A percentile compares a stretch with the other conserved stretches of the same genome.
Evolutionary conservation across 2,329 filamentous ascomycete genomes (phyloP).

Genomic region (Colletotrichum graminicola): DNA sequence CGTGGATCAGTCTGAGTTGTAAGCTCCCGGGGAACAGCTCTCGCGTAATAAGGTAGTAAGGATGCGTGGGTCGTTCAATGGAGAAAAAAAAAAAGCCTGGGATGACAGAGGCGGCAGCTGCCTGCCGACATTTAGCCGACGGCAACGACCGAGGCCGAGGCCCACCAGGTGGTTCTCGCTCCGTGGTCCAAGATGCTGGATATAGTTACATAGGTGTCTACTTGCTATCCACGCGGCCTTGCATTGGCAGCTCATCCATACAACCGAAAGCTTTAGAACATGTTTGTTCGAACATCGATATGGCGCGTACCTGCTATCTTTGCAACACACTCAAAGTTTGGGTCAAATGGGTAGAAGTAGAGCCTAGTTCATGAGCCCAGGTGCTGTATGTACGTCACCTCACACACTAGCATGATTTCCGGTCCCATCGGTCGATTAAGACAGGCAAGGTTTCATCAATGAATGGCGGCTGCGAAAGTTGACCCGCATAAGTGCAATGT

Average conservation of each 20-base stretch:
- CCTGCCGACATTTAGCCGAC: slow-evolving; percentile 37
- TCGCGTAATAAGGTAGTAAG: slow-evolving; percentile 6
- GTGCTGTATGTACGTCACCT: neutral
- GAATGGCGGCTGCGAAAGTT: neutral
- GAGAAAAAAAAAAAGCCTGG: neutral
- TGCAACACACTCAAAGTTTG: neutral
- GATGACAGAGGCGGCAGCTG: slow-evolving; percentile 33
- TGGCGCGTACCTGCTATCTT: neutral
- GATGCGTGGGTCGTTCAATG: slow-evolving; percentile 22
- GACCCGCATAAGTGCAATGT: neutral
- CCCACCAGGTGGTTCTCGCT: slow-evolving; percentile 17
- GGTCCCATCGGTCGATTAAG: too few species aligned
- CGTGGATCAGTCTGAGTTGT: slow-evolving; percentile 28
- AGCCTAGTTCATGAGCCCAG: neutral
- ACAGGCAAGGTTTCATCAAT: neutral
- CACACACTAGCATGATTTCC: neutral
- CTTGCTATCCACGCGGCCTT: neutral
- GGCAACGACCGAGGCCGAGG: slow-evolving; percentile 33
- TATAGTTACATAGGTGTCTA: neutral
- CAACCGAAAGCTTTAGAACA: neutral
- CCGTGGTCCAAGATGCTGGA: neutral
- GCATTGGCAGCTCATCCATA: neutral
- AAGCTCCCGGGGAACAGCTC: slow-evolving; percentile 23
- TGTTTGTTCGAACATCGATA: neutral
- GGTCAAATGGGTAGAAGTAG: neutral